phyloP scores from a whole-genome alignment of 129 eudicot species.

The Tagetes patula region DNA sequence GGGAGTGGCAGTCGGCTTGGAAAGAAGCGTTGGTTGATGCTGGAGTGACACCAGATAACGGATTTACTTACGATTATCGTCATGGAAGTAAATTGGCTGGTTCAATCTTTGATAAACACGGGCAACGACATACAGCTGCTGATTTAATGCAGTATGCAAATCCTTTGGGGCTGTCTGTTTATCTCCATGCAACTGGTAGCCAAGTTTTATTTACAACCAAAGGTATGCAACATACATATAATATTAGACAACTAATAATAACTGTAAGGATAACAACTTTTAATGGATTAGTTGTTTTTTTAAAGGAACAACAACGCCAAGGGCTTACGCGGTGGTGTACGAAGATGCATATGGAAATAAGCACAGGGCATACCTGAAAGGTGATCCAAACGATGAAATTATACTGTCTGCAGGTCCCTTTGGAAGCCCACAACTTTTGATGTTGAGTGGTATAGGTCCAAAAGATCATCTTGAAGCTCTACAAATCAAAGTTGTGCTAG shows the following conservation, averaged over 20 bases:
- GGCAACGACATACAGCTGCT: background rate
- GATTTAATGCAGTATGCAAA: constrained; percentile 13
- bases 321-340: constrained; percentile 54
- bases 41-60: constrained; percentile 8
- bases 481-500: constrained; percentile 47
- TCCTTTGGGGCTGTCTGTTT: background rate
- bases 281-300: background rate
- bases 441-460: constrained; percentile 67
- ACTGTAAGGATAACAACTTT: no score
- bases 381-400: constrained; percentile 45
- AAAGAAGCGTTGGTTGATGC: background rate
- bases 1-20: background rate
- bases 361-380: constrained; percentile 46
- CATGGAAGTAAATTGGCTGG: background rate
- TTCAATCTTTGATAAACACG: background rate
- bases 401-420: constrained; percentile 60
- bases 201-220: background rate
- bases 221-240: background rate
- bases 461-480: constrained; percentile 43
- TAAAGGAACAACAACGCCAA: constrained; percentile 49
- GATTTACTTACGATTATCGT: background rate
- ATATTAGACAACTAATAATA: no score
- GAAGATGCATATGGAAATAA: constrained; percentile 48
- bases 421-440: constrained; percentile 69
- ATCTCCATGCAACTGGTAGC: background rate